Evolutionary conservation across 2,329 filamentous ascomycete genomes (phyloP), one percentile per base, ranked within the genome.

Genomic region (Chaetomium strumarium): DNA sequence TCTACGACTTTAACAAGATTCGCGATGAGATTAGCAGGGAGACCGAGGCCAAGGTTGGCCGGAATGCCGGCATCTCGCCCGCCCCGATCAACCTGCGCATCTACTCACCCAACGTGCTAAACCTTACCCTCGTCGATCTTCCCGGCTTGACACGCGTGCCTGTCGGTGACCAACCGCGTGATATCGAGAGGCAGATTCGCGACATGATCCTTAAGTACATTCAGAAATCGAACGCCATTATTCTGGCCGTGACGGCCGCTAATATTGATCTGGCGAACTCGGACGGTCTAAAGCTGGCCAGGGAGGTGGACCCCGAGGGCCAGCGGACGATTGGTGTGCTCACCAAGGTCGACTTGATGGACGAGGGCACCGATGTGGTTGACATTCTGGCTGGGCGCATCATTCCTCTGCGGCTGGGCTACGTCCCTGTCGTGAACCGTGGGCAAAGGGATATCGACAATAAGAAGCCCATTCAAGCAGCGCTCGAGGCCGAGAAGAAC

Each of bases 131-230:
- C 53, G 93, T 99, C 65, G 93, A 99, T 79, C 75, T 99, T 72
- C 93, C 93, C 43, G 93, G 93, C 70, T 74, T 99, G 67, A 99
- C 93, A 59, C 96, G 95, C 75, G 92, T 97, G 51, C 92, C 92
- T 9, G 91, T 97, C 36, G 92, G 92, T 62, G 92, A 97, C 67
- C 92, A 97, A 72, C 92, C 92, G 42, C 84, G 90, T 69, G 92
- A 97, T 75, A 97, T 97, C 64, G 92, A 97, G 77, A 83, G 84
- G 64, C 93, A 99, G 73, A 99, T 97, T 66, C 85, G 83, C 68
- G 93, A 97, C 65, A 97, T 99, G 90, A 92, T 99, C 40, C 75
- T 97, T 67, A 97, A 97, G 77, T 93, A 97, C 70, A 99, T 99
- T 68, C 88, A 87, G 73, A 99, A 99, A 76, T 87, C 92, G 33